Evolutionary conservation across 2,329 filamentous ascomycete genomes (phyloP).

Genomic region (Trichoderma sp.): DNA sequence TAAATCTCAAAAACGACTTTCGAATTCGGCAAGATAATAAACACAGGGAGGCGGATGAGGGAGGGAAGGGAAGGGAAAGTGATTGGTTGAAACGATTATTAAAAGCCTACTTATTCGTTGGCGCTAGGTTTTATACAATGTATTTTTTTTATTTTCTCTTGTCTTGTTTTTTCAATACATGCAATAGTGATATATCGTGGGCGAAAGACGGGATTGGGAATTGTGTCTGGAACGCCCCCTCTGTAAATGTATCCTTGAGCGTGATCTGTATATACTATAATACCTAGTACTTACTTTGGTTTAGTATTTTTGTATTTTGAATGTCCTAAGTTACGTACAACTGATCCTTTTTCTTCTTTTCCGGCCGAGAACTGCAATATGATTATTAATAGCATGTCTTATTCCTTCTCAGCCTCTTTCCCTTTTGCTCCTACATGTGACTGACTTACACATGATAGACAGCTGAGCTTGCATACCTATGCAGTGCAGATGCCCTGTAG

Average conservation of each 20-base stretch:
- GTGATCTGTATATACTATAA: background rate
- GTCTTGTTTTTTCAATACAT: background rate
- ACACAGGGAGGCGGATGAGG: background rate
- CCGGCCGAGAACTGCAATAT: background rate
- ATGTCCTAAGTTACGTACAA: background rate
- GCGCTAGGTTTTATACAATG: constrained; percentile 1
- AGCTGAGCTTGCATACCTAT: no score
- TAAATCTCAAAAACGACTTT: background rate
- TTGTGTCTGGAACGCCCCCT: background rate
- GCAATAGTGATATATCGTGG: background rate
- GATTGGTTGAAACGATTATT: background rate
- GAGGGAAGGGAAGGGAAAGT: background rate
- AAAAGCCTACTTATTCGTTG: background rate
- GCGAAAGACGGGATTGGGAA: background rate
- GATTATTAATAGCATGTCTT: background rate
- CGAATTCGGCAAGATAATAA: background rate
- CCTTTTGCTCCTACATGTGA: background rate
- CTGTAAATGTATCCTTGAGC: background rate
- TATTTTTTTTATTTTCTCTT: background rate
- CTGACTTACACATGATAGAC: background rate
- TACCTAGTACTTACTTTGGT: background rate
- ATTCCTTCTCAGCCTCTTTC: background rate
- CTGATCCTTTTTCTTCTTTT: background rate
- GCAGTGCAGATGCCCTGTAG: no score
- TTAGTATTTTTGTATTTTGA: background rate